Evolutionary conservation across 176 grass and related monocot species (phyloP).

Genomic region (Microstegium vimineum): DNA sequence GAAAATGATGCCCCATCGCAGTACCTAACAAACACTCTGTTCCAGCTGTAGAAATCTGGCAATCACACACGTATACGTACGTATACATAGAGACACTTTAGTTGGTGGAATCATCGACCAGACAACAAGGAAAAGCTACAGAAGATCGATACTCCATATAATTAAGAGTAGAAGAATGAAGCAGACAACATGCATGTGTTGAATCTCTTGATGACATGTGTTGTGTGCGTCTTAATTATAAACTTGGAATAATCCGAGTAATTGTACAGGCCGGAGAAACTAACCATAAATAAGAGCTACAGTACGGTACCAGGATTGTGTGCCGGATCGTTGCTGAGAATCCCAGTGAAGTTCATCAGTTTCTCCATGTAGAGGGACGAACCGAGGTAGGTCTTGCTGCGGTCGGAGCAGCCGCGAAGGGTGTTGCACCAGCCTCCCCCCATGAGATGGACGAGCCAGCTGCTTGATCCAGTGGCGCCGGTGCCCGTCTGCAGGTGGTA

Average conservation of each 20-base stretch:
- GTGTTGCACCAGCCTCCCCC: conserved; percentile 26
- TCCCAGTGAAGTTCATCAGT: conserved; percentile 33
- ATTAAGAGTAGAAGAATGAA: too few species aligned
- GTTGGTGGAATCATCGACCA: too few species aligned
- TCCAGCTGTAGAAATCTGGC: conserved; percentile 79
- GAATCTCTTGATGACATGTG: too few species aligned
- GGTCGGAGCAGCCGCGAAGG: background rate
- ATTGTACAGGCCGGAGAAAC: too few species aligned
- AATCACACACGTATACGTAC: background rate
- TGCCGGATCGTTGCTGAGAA: conserved; percentile 47
- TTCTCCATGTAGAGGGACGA: conserved; percentile 52
- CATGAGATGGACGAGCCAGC: conserved; percentile 62
- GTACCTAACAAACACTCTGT: conserved; percentile 61
- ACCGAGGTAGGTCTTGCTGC: conserved; percentile 27
- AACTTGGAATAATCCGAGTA: too few species aligned
- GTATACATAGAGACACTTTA: too few species aligned
- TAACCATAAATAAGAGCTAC: too few species aligned
- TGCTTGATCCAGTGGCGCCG: conserved; percentile 39
- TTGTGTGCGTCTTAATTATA: too few species aligned
- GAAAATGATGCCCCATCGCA: conserved; percentile 75
- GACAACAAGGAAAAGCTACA: too few species aligned
- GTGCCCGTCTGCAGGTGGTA: conserved; percentile 68
- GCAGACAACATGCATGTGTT: too few species aligned
- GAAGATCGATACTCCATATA: too few species aligned
- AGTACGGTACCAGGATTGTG: conserved; percentile 75